These are phyloP conservation scores for Avena sativa DNA, from an alignment of 176 grass and related monocot species.

Conservation along the genomic window DNA sequence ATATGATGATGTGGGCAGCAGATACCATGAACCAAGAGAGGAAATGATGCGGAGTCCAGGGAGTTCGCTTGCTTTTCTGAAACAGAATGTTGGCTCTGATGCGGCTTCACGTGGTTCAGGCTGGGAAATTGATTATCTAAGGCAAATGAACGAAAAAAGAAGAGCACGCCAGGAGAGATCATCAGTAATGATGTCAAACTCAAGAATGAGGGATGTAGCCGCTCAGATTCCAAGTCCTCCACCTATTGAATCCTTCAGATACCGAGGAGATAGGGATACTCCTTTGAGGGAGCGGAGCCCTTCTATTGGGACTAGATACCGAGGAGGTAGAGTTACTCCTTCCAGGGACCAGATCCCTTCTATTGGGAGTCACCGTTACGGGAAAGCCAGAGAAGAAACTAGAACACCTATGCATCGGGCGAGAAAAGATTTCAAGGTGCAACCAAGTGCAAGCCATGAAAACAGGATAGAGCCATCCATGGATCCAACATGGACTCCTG, in stretches of 20 bases:
- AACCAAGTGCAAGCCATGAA: constrained; percentile 43
- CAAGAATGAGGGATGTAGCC: constrained; percentile 46
- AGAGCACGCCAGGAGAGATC: constrained; percentile 44
- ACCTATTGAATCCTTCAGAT: constrained; percentile 68
- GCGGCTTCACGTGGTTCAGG: constrained; percentile 47
- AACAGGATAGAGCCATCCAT: constrained; percentile 54
- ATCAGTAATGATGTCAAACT: constrained; percentile 41
- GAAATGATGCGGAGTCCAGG: constrained; percentile 45
- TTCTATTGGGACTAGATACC: constrained; percentile 52
- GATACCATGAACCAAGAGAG: constrained; percentile 47
- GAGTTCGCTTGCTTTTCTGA: constrained; percentile 61
- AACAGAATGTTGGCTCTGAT: constrained; percentile 40
- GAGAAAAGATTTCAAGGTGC: constrained; percentile 59
- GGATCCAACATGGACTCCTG: constrained; percentile 76
- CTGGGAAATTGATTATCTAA: constrained; percentile 71
- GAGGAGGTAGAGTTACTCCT: constrained; percentile 49
- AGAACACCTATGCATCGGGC: constrained; percentile 43
- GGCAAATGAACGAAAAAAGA: constrained; percentile 60
- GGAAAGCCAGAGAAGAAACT: constrained; percentile 43
- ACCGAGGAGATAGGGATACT: constrained; percentile 53
- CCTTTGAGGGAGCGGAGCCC: constrained; percentile 42
- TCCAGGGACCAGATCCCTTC: constrained; percentile 44
- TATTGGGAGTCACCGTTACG: constrained; percentile 34
- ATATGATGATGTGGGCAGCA: constrained; percentile 42
- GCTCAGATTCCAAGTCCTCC: constrained; percentile 58